phyloP scores from a whole-genome alignment of 208 protist genomes.

The Wallacemonas sp. region DNA sequence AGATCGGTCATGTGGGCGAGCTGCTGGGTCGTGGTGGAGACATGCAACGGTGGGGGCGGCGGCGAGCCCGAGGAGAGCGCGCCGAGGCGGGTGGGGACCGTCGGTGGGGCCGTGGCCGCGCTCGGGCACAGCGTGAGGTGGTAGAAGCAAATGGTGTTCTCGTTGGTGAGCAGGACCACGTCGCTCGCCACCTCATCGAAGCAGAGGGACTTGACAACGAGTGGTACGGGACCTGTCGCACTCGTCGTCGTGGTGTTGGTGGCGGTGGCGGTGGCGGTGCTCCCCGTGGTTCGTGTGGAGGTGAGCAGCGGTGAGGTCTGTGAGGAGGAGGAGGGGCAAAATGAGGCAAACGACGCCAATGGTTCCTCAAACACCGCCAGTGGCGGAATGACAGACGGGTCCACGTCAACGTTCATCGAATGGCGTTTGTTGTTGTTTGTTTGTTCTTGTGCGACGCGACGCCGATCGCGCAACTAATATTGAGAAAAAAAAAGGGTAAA shows the following conservation, averaged over 20 bases:
- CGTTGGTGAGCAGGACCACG: conserved; percentile 47
- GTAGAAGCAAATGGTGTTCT: conserved; percentile 34
- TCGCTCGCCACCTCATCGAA: conserved; percentile 63
- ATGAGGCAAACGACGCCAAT: conserved; percentile 27
- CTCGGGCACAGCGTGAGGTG: conserved; percentile 1
- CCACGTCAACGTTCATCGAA: conserved; percentile 6
- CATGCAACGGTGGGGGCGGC: background rate
- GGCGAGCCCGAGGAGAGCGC: background rate
- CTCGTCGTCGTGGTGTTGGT: too few species aligned
- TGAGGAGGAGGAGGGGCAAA: background rate
- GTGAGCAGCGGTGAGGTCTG: background rate
- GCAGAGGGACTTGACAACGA: conserved; percentile 32
- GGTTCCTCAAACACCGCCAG: conserved; percentile 38
- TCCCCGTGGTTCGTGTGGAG: background rate
- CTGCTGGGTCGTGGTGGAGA: background rate
- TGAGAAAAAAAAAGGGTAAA: conserved; percentile 24
- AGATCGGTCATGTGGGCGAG: conserved; percentile 1
- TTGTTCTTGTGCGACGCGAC: conserved; percentile 1
- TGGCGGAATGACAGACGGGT: conserved; percentile 33
- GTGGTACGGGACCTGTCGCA: conserved; percentile 19
- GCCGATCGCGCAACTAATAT: too few species aligned
- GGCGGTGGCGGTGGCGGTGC: background rate
- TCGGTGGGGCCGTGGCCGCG: background rate
- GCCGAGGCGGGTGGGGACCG: background rate
- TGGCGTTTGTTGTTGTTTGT: conserved; percentile 7